A percentile compares a stretch with the other conserved stretches of the same genome.
Conservation (phyloP, 139 green algal genomes). For the Astrephomene gubernaculifera region DNA sequence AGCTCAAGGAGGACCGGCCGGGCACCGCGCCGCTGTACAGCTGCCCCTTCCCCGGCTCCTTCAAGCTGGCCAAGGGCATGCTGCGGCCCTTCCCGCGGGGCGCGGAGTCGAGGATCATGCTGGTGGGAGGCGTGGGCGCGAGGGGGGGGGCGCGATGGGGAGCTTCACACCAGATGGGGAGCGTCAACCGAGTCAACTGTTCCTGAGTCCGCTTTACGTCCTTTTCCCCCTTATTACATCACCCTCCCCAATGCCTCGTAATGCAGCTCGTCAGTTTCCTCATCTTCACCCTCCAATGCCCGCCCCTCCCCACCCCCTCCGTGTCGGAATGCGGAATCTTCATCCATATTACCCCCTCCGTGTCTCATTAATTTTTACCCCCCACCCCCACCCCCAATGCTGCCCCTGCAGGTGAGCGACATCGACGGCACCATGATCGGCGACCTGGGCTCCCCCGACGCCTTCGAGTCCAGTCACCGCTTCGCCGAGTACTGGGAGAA, state of each 20-base stretch:
- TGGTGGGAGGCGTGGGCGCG: constrained; percentile 26
- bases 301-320: too few species aligned
- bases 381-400: not conserved
- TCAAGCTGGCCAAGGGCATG: constrained; percentile 56
- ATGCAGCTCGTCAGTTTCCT: not conserved
- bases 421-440: constrained; percentile 68
- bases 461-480: constrained; percentile 34
- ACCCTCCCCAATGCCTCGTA: too few species aligned
- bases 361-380: not conserved
- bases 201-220: too few species aligned
- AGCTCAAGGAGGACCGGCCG: constrained; percentile 56
- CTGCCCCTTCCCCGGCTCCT: constrained; percentile 47
- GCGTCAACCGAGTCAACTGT: too few species aligned
- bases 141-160: not conserved
- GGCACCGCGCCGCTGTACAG: constrained; percentile 37
- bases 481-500: constrained; percentile 89
- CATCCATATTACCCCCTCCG: not conserved
- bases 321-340: too few species aligned
- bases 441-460: constrained; percentile 44
- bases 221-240: too few species aligned
- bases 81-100: constrained; percentile 55
- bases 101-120: constrained; percentile 52
- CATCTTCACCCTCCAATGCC: not conserved
- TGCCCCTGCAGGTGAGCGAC: constrained; percentile 48
- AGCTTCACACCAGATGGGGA: too few species aligned